Evolutionary conservation across 1,284 basidiomycete genomes (phyloP).

Genomic region (Puccinia coronata): DNA sequence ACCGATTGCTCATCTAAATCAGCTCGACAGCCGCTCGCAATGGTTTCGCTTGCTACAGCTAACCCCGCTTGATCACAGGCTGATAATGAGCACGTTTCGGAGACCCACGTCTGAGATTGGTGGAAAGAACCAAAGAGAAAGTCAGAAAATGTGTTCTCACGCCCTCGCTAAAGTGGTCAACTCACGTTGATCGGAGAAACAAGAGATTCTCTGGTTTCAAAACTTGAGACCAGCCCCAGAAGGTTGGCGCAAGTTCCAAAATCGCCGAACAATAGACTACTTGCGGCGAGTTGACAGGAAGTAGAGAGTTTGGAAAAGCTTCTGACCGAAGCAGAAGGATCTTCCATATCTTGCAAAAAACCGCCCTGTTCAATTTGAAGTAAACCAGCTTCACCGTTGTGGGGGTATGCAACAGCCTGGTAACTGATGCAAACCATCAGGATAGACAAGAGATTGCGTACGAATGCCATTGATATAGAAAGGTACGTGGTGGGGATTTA

Average conservation of each 20-base stretch:
- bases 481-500: not conserved
- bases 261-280: not conserved
- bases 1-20: slow-evolving; percentile 8
- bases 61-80: no score
- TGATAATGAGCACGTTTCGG: no score
- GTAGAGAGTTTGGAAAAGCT: slow-evolving; percentile 31
- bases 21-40: no score
- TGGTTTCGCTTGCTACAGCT: no score
- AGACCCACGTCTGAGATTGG: no score
- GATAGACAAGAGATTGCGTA: not conserved
- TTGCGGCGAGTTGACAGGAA: slow-evolving; percentile 21
- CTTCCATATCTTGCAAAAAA: not conserved
- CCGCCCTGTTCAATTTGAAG: not conserved
- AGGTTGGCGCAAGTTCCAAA: slow-evolving; percentile 35
- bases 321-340: not conserved
- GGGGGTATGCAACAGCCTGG: slow-evolving; percentile 5
- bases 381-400: not conserved
- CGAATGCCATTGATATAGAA: not conserved
- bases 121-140: no score
- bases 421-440: slow-evolving; percentile 2
- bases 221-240: slow-evolving; percentile 22
- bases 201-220: not conserved
- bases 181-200: slow-evolving; percentile 11
- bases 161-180: not conserved
- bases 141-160: no score